Evolutionary conservation across 2,329 filamentous ascomycete species (phyloP).

Genomic region (Chlorencoelia australis): DNA sequence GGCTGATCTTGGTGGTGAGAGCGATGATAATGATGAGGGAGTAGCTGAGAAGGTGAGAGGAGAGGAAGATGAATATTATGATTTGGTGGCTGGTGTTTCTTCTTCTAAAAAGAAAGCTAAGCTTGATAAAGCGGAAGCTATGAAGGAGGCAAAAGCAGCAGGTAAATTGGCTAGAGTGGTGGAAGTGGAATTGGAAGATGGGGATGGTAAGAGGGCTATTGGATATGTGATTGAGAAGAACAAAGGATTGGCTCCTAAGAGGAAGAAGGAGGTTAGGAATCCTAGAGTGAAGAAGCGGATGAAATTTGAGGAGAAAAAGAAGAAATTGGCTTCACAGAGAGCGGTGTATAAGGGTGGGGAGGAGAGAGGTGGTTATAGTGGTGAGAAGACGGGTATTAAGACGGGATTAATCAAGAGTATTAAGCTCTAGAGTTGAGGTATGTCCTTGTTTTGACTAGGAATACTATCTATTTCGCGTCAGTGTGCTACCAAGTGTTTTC

Average conservation of each 20-base stretch:
- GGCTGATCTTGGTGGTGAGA: constrained; percentile 51
- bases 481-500: too few relatives aligned
- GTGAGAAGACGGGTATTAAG: constrained; percentile 94
- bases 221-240: constrained; percentile 95
- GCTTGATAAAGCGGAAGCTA: constrained; percentile 43
- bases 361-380: constrained; percentile 75
- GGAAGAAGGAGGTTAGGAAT: constrained; percentile 92
- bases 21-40: constrained; percentile 30
- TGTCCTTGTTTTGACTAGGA: too few relatives aligned
- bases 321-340: constrained; percentile 86
- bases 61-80: constrained; percentile 71
- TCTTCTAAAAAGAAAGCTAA: constrained; percentile 67
- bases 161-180: constrained; percentile 54
- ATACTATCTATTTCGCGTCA: too few relatives aligned
- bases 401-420: constrained; percentile 84
- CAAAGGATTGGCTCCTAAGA: constrained; percentile 80
- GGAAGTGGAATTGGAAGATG: constrained; percentile 58
- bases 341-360: constrained; percentile 79
- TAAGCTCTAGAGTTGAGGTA: constrained; percentile 47
- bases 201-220: constrained; percentile 86
- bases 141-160: constrained; percentile 47
- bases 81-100: constrained; percentile 66
- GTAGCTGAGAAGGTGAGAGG: constrained; percentile 30
- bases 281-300: constrained; percentile 96
- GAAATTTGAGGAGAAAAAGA: constrained; percentile 93